Conservation (phyloP, 495 filamentous ascomycete species). For the Hypoxylon crocopeplum region DNA sequence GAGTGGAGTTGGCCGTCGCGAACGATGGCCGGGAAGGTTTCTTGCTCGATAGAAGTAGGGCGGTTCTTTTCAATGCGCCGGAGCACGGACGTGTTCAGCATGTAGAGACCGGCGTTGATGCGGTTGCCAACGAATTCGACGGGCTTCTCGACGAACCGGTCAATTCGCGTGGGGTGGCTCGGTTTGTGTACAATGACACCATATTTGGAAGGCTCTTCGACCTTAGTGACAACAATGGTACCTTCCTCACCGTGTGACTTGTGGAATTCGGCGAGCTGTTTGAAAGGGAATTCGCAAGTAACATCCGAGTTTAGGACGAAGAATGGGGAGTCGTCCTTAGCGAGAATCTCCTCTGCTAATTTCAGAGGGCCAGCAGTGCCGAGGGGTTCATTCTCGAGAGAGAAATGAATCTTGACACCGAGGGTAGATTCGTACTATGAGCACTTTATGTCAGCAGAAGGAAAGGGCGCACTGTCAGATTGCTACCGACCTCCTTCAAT, state of each 20-base stretch:
- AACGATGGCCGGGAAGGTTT: slow-evolving; percentile 96
- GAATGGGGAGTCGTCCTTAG: slow-evolving; percentile 92
- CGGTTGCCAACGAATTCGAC: slow-evolving; percentile 99
- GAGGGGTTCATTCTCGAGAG: slow-evolving; percentile 92
- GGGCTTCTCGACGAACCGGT: slow-evolving; percentile 99
- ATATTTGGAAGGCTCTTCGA: slow-evolving; percentile 99
- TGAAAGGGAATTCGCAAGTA: slow-evolving; percentile 97
- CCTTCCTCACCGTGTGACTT: slow-evolving; percentile 91
- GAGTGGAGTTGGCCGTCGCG: slow-evolving; percentile 93
- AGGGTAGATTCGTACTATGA: slow-evolving; percentile 87
- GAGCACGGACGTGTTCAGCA: slow-evolving; percentile 92
- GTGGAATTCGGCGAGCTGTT: slow-evolving; percentile 88
- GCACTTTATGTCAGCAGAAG: slow-evolving; percentile 15
- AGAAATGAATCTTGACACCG: slow-evolving; percentile 94
- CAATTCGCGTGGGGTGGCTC: slow-evolving; percentile 87
- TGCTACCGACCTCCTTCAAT: slow-evolving; percentile 56
- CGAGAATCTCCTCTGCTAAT: slow-evolving; percentile 91
- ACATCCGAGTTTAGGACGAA: slow-evolving; percentile 99
- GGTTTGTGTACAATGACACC: slow-evolving; percentile 99
- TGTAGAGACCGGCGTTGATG: slow-evolving; percentile 99
- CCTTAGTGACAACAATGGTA: slow-evolving; percentile 99
- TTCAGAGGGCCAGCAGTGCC: slow-evolving; percentile 97
- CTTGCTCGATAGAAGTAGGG: slow-evolving; percentile 99
- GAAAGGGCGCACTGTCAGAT: slow-evolving; percentile 3
- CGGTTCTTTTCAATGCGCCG: slow-evolving; percentile 87